A percentile compares a stretch with the other conserved stretches of the same genome.
These are phyloP conservation scores for Austroboletus novae-zelandiae DNA, from an alignment of 1,284 basidiomycete species.

Conservation along the genomic window DNA sequence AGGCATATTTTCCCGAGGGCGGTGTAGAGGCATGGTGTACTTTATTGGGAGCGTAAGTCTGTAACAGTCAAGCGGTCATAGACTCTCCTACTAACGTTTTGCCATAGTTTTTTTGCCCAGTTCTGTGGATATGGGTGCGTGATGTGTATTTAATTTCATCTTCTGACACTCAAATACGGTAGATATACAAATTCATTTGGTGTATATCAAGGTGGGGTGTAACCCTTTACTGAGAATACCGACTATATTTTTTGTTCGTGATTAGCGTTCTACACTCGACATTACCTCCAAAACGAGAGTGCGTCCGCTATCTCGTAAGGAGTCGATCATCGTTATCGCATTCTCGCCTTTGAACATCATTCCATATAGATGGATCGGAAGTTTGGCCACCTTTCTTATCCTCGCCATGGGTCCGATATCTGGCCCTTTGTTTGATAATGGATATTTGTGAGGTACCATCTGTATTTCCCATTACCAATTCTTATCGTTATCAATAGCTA, in stretches of 20 bases:
- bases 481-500: constrained; percentile 5
- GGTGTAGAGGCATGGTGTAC: constrained; percentile 30
- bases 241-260: neutral
- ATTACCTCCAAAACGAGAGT: constrained; percentile 32
- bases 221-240: neutral
- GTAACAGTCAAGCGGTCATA: neutral
- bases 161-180: constrained; percentile 2
- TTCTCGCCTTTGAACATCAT: neutral
- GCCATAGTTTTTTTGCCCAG: constrained; percentile 24
- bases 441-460: constrained; percentile 29
- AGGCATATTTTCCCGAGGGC: constrained; percentile 22
- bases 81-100: neutral
- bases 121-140: constrained; percentile 31
- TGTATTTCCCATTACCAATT: neutral
- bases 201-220: constrained; percentile 34
- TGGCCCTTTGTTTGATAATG: constrained; percentile 28
- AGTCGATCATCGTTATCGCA: neutral
- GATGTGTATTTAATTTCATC: neutral
- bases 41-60: constrained; percentile 27
- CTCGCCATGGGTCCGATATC: constrained; percentile 23
- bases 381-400: constrained; percentile 18
- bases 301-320: constrained; percentile 32
- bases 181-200: constrained; percentile 28
- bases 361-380: constrained; percentile 30
- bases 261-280: constrained; percentile 27